Conservation (phyloP, 352 stramenopile species). For the Thalassiosira gravida region DNA sequence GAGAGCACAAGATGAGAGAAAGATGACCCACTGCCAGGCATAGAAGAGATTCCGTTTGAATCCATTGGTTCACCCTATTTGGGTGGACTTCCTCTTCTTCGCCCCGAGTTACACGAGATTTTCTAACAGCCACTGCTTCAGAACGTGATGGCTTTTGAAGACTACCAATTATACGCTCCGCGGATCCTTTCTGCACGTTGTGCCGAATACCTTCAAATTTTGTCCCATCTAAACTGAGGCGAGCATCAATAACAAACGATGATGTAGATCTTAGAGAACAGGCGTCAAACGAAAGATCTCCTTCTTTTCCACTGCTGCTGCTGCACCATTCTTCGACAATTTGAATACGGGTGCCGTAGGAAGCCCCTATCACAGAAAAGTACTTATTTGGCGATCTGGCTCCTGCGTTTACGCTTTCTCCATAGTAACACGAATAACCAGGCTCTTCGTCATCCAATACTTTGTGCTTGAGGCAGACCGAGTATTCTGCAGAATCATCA, state of each 20-base stretch:
- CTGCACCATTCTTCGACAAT: constrained; percentile 79
- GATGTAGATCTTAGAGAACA: constrained; percentile 33
- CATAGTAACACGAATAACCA: constrained; percentile 60
- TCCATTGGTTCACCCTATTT: constrained; percentile 17
- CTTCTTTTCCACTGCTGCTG: constrained; percentile 29
- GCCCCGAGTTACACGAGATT: not conserved
- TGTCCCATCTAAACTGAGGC: constrained; percentile 72
- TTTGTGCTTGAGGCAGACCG: constrained; percentile 57
- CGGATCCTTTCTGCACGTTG: constrained; percentile 69
- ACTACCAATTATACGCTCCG: constrained; percentile 54
- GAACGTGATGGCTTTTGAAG: constrained; percentile 17
- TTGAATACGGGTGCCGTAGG: constrained; percentile 69
- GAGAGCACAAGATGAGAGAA: constrained; percentile 62
- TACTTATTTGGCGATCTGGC: constrained; percentile 68
- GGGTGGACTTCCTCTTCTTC: not conserved
- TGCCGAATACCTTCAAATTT: constrained; percentile 82
- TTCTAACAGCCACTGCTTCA: not conserved
- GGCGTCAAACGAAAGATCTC: constrained; percentile 42
- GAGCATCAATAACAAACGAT: constrained; percentile 74
- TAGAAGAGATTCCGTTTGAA: constrained; percentile 65
- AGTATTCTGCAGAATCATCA: constrained; percentile 69
- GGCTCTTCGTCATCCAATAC: constrained; percentile 20
- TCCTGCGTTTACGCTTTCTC: constrained; percentile 53
- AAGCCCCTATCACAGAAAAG: constrained; percentile 62
- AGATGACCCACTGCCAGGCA: constrained; percentile 76